Evolutionary conservation across 306 rosid genomes (phyloP).

Genomic region (Castanea mollissima): DNA sequence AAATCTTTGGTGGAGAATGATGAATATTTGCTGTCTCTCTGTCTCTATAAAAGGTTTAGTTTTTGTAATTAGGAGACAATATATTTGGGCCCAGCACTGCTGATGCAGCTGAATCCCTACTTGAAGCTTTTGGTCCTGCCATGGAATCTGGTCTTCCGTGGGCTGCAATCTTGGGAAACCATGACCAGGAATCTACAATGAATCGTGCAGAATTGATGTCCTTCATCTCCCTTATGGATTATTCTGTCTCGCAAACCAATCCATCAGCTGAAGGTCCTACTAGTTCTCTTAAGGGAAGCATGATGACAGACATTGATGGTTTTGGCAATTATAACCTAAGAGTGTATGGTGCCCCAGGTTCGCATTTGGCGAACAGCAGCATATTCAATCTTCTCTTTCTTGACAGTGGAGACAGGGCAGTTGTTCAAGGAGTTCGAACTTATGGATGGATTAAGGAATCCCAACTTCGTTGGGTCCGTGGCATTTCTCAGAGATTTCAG

Average conservation of each 20-base stretch:
- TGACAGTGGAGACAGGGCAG: conserved; percentile 78
- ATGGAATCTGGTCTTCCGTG: conserved; percentile 82
- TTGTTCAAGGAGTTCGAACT: conserved; percentile 66
- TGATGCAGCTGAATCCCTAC: conserved; percentile 87
- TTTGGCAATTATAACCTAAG: conserved; percentile 76
- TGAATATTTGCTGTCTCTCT: neutral
- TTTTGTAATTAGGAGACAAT: conserved; percentile 64
- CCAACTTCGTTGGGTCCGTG: conserved; percentile 78
- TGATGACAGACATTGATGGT: conserved; percentile 54
- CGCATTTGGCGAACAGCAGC: conserved; percentile 68
- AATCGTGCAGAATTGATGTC: conserved; percentile 76
- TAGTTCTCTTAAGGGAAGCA: conserved; percentile 25
- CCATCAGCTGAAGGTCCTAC: conserved; percentile 38
- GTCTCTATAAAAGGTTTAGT: conserved; percentile 29
- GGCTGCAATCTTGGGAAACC: conserved; percentile 96
- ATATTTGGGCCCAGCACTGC: conserved; percentile 74
- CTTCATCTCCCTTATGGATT: conserved; percentile 82
- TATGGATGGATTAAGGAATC: conserved; percentile 90
- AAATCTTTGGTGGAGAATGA: neutral
- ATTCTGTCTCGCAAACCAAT: conserved; percentile 70
- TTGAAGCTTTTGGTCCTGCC: conserved; percentile 80
- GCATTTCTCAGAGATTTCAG: conserved; percentile 54
- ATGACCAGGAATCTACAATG: conserved; percentile 92
- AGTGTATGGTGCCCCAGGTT: conserved; percentile 79
- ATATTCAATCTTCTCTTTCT: conserved; percentile 83